Percentiles rank a stretch among this genome's conserved stretches.
Evolutionary conservation across 257 asterid species (phyloP).

Genomic region (Oldenlandia corymbosa): DNA sequence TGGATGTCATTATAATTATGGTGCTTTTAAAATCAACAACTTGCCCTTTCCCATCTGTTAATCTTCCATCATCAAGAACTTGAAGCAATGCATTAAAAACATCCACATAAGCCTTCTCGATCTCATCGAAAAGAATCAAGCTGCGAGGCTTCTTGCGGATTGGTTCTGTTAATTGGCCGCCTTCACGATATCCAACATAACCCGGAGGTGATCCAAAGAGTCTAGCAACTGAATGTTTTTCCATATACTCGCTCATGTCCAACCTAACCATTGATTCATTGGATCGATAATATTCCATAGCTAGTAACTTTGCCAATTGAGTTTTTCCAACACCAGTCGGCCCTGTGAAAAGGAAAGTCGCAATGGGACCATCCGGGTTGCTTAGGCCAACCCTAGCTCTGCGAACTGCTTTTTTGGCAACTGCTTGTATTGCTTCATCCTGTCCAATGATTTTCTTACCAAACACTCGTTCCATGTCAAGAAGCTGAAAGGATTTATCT

Average conservation of each 20-base stretch:
- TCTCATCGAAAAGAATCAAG: slow-evolving; percentile 78
- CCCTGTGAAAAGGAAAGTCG: slow-evolving; percentile 85
- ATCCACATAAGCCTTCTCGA: slow-evolving; percentile 72
- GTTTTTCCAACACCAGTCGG: slow-evolving; percentile 97
- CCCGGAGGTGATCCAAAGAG: slow-evolving; percentile 96
- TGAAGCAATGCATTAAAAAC: slow-evolving; percentile 80
- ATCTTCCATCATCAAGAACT: slow-evolving; percentile 80
- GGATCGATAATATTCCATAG: slow-evolving; percentile 76
- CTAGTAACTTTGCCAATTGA: slow-evolving; percentile 88
- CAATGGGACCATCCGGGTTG: slow-evolving; percentile 85
- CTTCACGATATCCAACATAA: slow-evolving; percentile 90
- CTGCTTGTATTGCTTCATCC: slow-evolving; percentile 66
- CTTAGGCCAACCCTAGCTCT: slow-evolving; percentile 87
- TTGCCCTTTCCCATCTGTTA: slow-evolving; percentile 90
- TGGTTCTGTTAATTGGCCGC: slow-evolving; percentile 84
- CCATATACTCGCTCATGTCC: slow-evolving; percentile 96
- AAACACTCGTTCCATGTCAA: slow-evolving; percentile 47
- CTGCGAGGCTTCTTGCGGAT: slow-evolving; percentile 87
- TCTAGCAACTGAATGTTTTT: slow-evolving; percentile 82
- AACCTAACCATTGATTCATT: slow-evolving; percentile 68
- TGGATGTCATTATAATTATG: slow-evolving; percentile 84
- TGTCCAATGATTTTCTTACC: slow-evolving; percentile 51
- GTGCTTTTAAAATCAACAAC: slow-evolving; percentile 72
- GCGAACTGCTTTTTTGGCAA: slow-evolving; percentile 77
- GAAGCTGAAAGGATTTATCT: slow-evolving; percentile 66